phyloP scores from a whole-genome alignment of 2,329 filamentous ascomycete genomes.

The Colletotrichum musae region DNA sequence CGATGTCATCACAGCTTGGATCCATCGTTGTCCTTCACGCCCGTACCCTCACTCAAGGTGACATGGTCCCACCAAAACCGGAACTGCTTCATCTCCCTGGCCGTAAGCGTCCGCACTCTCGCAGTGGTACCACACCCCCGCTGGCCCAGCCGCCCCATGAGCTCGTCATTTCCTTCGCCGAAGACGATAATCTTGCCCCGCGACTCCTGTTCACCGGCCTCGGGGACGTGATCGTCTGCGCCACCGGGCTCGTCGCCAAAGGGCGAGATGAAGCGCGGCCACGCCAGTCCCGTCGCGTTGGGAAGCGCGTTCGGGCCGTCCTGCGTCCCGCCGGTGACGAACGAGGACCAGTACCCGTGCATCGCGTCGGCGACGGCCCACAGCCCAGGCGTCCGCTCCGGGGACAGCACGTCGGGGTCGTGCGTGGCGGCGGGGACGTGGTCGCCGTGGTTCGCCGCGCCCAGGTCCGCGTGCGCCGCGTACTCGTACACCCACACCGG shows the following conservation, averaged over 20 bases:
- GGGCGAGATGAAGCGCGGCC: constrained; percentile 61
- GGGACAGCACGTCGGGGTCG: constrained; percentile 54
- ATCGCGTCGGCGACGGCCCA: constrained; percentile 53
- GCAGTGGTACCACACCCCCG: constrained; percentile 58
- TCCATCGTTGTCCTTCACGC: constrained; percentile 31
- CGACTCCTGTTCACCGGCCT: constrained; percentile 32
- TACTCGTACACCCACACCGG: constrained; percentile 72
- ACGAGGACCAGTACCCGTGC: constrained; percentile 58
- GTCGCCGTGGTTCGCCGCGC: constrained; percentile 63
- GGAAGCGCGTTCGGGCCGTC: constrained; percentile 31
- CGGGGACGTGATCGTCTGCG: constrained; percentile 21
- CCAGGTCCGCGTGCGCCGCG: constrained; percentile 60
- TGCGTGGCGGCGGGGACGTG: constrained; percentile 60
- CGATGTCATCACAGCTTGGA: background rate
- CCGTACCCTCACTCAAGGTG: constrained; percentile 61
- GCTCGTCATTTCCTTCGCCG: constrained; percentile 72
- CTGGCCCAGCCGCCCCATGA: constrained; percentile 51
- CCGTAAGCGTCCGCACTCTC: constrained; percentile 57
- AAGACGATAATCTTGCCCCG: constrained; percentile 66
- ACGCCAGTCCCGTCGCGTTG: constrained; percentile 47
- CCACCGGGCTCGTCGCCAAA: constrained; percentile 45
- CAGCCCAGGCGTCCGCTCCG: constrained; percentile 59
- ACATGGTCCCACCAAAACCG: constrained; percentile 74
- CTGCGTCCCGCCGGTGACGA: constrained; percentile 44
- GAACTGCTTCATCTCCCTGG: constrained; percentile 63